Evolutionary conservation across 2,329 filamentous ascomycete genomes (phyloP), one percentile per base, ranked within the genome.

Genomic region (Talaromyces rugulosus): DNA sequence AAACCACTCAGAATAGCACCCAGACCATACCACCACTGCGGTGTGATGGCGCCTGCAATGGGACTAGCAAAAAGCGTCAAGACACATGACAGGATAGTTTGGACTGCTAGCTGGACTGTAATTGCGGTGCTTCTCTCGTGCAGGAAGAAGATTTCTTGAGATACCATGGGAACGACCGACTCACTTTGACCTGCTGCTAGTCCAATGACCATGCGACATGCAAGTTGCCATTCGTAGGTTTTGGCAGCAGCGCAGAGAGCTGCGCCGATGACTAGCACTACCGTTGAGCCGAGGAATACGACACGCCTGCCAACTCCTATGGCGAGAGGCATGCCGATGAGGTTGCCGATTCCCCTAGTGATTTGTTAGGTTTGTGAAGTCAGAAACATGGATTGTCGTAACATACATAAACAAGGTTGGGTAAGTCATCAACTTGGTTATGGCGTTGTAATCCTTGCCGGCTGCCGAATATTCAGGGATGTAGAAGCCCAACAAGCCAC

Each of bases 21-120:
- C 4, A 81, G 69, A 1, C 73, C 72, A 51, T 81, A 81, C 79
- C 79, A 81, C 52, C 78, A 75, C 2, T 70, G 63, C 0, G 77
- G 73, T 0, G 76, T 77, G 6, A 81, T 77, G 0, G 71, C 75
- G 0, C 67, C 74, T 2, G 78, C 77, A 44, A 81, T 79, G 1
- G 77, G 77, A 5, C 75, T 75, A 1, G 79, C 77, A 50, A 77
- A 77, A 0, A 81, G 69, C 0, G 73, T 69, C 62, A 70, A 77
- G 3, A 78, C 66, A 0, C 77, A 72, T 1, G 73, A 74, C 4
- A 78, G 63, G 16, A 75, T 72, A 3, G 75, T 74, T 53, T 81
- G 77, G 9, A 76, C 74, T 0, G 77, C 74, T 30, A 74, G 73
- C 58, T 80, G 78, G 60, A 76, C 73, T 75, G 79, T 80, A 16